Conservation (phyloP, 106 monocot species). For the Apostasia shenzhenica region DNA sequence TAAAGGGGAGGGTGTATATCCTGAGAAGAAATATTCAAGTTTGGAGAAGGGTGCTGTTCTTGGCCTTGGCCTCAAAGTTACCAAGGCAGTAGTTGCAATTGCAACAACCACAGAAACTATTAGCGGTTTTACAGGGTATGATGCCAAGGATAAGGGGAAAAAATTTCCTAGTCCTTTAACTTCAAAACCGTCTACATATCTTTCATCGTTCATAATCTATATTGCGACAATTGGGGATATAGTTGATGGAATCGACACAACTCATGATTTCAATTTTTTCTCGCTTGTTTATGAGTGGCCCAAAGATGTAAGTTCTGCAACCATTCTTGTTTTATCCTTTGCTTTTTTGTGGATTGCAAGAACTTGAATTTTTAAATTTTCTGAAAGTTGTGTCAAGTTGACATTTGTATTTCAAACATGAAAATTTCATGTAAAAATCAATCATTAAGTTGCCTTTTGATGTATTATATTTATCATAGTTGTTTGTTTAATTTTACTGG, state of each 20-base stretch:
- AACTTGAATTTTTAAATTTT: too few species aligned
- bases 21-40: constrained; percentile 31
- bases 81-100: constrained; percentile 23
- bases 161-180: constrained; percentile 41
- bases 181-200: constrained; percentile 75
- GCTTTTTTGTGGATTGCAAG: too few species aligned
- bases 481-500: too few species aligned
- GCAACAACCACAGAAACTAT: constrained; percentile 27
- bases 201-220: constrained; percentile 89
- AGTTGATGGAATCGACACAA: constrained; percentile 93
- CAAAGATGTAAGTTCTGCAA: constrained; percentile 77
- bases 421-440: too few species aligned
- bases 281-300: constrained; percentile 94
- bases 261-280: constrained; percentile 99
- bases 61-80: constrained; percentile 65
- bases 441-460: too few species aligned
- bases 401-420: too few species aligned
- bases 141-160: constrained; percentile 51
- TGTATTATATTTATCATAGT: too few species aligned
- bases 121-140: constrained; percentile 23
- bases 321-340: too few species aligned
- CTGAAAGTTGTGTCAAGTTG: too few species aligned
- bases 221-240: constrained; percentile 96
- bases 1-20: constrained; percentile 33
- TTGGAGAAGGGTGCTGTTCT: constrained; percentile 48